These are phyloP conservation scores for Smallanthus sonchifolius DNA, from an alignment of 129 eudicot genomes.

Conservation along the genomic window DNA sequence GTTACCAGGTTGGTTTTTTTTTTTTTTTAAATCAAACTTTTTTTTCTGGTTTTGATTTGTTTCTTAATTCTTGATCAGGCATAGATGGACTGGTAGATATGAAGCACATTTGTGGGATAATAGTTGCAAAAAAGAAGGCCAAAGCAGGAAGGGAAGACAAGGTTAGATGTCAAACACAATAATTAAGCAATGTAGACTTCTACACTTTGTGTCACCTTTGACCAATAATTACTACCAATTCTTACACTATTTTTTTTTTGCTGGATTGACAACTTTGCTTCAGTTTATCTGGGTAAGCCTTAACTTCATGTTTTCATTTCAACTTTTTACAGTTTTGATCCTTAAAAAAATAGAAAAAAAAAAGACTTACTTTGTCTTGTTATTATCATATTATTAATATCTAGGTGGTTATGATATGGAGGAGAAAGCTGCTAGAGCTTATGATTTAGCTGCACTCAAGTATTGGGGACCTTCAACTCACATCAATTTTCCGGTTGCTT, in stretches of 20 bases:
- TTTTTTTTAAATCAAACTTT: neutral
- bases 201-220: conserved; percentile 19
- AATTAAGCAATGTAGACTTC: conserved; percentile 23
- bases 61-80: conserved; percentile 37
- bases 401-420: conserved; percentile 92
- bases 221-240: conserved; percentile 21
- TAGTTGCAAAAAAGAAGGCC: conserved; percentile 97
- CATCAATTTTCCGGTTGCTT: conserved; percentile 71
- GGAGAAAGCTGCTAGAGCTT: conserved; percentile 92
- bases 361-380: neutral
- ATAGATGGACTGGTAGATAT: conserved; percentile 94
- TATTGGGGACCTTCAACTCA: conserved; percentile 97
- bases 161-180: conserved; percentile 41
- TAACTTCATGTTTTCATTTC: neutral
- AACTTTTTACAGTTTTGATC: neutral
- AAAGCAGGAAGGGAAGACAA: conserved; percentile 94
- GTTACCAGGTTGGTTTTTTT: conserved; percentile 63
- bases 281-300: conserved; percentile 68
- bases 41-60: neutral
- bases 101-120: conserved; percentile 97
- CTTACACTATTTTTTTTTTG: conserved; percentile 16
- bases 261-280: conserved; percentile 28
- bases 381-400: neutral
- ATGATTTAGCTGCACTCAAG: conserved; percentile 94
- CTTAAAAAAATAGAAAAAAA: neutral